phyloP scores from a whole-genome alignment of 164 flowering plant genomes.

The Saururus chinensis region DNA sequence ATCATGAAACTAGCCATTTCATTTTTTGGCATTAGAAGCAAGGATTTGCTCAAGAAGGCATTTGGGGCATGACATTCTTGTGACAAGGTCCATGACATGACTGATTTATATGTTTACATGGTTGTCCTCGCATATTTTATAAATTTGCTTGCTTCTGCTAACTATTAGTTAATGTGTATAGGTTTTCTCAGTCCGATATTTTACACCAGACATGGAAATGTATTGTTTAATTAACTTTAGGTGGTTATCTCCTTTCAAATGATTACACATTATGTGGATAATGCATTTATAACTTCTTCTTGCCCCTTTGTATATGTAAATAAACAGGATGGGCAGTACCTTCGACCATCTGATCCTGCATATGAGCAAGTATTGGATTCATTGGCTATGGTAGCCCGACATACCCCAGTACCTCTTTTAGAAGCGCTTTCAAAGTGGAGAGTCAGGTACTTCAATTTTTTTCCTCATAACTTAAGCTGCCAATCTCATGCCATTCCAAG shows the following conservation, averaged over 20 bases:
- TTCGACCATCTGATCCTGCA: conserved; percentile 97
- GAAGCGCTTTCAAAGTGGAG: conserved; percentile 96
- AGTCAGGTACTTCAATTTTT: conserved; percentile 41
- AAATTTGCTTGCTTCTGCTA: no score
- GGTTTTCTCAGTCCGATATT: no score
- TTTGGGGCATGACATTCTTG: not conserved
- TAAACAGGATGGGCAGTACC: conserved; percentile 92
- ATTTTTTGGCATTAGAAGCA: not conserved
- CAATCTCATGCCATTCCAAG: not conserved
- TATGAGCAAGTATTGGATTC: conserved; percentile 98
- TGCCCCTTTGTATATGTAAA: no score
- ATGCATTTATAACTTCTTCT: not conserved
- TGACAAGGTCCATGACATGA: no score
- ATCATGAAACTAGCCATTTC: not conserved
- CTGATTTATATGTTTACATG: no score
- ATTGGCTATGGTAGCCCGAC: conserved; percentile 93
- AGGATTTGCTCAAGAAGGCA: not conserved
- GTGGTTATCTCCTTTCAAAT: no score
- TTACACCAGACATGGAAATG: no score
- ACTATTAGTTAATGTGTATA: no score
- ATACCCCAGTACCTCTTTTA: conserved; percentile 92
- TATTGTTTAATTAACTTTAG: no score
- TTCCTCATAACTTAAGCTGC: not conserved
- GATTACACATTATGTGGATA: not conserved
- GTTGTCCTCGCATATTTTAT: no score